These are phyloP conservation scores for Biscogniauxia marginata DNA, from an alignment of 2,329 filamentous ascomycete species.

Conservation along the genomic window DNA sequence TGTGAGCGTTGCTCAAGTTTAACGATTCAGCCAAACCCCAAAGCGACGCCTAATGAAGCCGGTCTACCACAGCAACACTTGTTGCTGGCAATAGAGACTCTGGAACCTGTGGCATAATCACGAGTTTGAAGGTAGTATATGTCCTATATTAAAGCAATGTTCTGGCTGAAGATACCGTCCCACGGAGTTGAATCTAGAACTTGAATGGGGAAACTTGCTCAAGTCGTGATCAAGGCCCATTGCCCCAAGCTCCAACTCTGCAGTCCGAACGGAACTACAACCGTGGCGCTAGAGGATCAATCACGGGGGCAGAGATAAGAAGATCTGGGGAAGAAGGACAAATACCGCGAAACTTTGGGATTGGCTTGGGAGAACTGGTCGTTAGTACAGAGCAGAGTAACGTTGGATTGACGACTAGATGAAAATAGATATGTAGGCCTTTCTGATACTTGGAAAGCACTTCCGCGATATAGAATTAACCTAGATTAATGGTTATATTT, in stretches of 20 bases:
- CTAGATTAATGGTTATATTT: no score
- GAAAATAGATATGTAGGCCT: background rate
- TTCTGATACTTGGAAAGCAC: background rate
- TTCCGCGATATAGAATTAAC: no score
- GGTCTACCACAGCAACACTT: no score
- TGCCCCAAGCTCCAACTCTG: background rate
- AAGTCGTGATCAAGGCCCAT: background rate
- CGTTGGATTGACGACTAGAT: background rate
- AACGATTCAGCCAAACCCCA: no score
- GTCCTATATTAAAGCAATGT: background rate
- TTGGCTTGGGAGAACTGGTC: background rate
- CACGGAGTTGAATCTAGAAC: background rate
- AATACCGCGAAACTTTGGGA: background rate
- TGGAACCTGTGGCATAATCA: background rate
- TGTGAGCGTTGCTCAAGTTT: background rate
- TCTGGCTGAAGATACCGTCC: background rate
- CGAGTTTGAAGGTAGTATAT: background rate
- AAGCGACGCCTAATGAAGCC: background rate
- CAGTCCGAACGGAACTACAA: slow-evolving; percentile 1
- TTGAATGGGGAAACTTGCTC: background rate
- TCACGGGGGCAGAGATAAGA: background rate
- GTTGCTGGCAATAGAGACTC: background rate
- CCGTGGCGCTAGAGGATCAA: background rate
- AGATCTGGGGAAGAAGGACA: background rate
- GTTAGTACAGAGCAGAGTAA: background rate